These are phyloP conservation scores for Talaromyces marneffei DNA, from an alignment of 2,329 filamentous ascomycete species.

Conservation along the genomic window DNA sequence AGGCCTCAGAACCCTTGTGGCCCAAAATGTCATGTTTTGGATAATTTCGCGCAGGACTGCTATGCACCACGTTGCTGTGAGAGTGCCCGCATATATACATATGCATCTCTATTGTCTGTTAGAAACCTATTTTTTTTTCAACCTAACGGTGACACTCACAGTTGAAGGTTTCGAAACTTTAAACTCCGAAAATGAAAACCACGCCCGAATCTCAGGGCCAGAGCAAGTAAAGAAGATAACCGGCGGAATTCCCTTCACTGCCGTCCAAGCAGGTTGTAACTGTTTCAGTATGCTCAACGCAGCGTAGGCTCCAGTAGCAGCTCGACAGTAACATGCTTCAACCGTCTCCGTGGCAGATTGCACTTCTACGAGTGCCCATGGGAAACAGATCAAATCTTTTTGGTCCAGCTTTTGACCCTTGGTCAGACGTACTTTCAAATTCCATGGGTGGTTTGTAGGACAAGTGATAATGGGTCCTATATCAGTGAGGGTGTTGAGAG, in stretches of 20 bases:
- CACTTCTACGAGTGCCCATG: conserved; percentile 9
- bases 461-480: not conserved
- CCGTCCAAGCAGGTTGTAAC: not conserved
- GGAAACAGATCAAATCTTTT: conserved; percentile 3
- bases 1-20: conserved; percentile 6
- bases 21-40: conserved; percentile 10
- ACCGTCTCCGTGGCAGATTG: not conserved
- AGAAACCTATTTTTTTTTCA: not conserved
- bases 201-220: conserved; percentile 2
- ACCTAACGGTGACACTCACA: not conserved
- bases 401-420: not conserved
- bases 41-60: conserved; percentile 1
- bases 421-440: not conserved
- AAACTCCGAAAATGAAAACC: not conserved
- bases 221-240: conserved; percentile 3
- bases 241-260: not conserved
- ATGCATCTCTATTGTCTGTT: not conserved
- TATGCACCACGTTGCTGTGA: conserved; percentile 6
- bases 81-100: conserved; percentile 3
- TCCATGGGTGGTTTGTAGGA: not conserved
- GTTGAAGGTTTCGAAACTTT: not conserved
- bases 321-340: conserved; percentile 5
- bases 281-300: not conserved
- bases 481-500: not conserved
- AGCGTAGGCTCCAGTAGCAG: not conserved